Evolutionary conservation across 78 protist species (phyloP), one percentile per base, ranked within the genome.

Genomic region (Mastigamoeba balamuthi): DNA sequence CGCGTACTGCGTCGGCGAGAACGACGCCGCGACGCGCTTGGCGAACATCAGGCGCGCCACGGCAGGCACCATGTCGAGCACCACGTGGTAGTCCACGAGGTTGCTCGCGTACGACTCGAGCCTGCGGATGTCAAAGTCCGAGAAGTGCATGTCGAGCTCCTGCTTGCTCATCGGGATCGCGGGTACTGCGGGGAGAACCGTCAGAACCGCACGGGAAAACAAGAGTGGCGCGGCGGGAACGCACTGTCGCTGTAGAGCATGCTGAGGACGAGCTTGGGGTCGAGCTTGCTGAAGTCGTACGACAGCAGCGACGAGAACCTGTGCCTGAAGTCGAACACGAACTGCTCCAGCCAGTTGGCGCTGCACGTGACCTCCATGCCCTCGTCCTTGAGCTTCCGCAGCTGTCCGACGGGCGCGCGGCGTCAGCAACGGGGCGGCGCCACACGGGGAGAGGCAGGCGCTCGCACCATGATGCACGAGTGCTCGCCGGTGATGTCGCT

Each of bases 401-500:
- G 58, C 58, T 48, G 27, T 10, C 74, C 25, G 78, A 72, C 30
- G 68, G 30, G 66, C 72, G 6, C 6, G 7, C 4, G 58, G 17
- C 17, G 17, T 48, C 35, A 48, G 58, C 17, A 48, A 48, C 58
- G 58, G 58, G 35, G 17, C 17, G 17, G 30, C 33, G 17, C 10
- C 67, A 17, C 8, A 10, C 6, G 3, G 1, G 36, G 10, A 28
- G 66, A 35, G 9, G 9, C 39, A 41, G 33, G 27, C 25, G 8
- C 33, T 0, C 33, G 29, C 28, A 98, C 67, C 95, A 96, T 91
- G 69, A 98, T 88, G 66, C 95, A 88, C 10, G 96, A 80, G 83
- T 94, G 91, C 86, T 98, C 99, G 33, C 99, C 99, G 0, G 99
- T 97, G 53, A 93, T 40, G 36, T 96, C 99, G 81, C 95, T 95